phyloP scores from a whole-genome alignment of 805 yeast genomes.

The Ogataea methylovora region DNA sequence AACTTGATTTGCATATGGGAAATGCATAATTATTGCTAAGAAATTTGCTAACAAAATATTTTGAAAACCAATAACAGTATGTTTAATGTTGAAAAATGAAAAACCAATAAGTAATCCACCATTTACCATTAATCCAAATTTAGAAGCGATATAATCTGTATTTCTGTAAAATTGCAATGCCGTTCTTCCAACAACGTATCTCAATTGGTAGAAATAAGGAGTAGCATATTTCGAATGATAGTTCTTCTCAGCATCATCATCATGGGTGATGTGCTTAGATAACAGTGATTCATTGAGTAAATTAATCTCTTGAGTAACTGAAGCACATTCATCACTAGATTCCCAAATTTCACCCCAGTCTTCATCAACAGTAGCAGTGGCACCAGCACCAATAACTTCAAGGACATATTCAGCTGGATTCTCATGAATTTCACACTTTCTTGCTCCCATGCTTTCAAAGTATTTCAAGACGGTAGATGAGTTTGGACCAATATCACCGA shows the following conservation, averaged over 20 bases:
- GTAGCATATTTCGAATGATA: slow-evolving; percentile 33
- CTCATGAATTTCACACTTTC: slow-evolving; percentile 49
- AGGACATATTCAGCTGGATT: slow-evolving; percentile 76
- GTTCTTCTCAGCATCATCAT: slow-evolving; percentile 7
- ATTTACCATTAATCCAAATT: slow-evolving; percentile 30
- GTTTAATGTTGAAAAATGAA: slow-evolving; percentile 53
- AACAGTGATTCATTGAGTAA: slow-evolving; percentile 14
- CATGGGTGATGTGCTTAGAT: slow-evolving; percentile 6
- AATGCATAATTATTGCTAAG: slow-evolving; percentile 47
- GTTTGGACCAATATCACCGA: slow-evolving; percentile 44
- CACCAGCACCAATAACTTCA: slow-evolving; percentile 75
- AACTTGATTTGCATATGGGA: slow-evolving; percentile 57
- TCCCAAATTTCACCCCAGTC: slow-evolving; percentile 65
- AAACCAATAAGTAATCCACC: slow-evolving; percentile 45
- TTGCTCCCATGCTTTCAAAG: slow-evolving; percentile 52
- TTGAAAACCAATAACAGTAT: slow-evolving; percentile 48
- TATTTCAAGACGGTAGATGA: slow-evolving; percentile 35
- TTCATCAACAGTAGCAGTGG: slow-evolving; percentile 50
- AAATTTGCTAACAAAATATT: slow-evolving; percentile 46
- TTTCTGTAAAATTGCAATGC: slow-evolving; percentile 39
- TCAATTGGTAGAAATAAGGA: slow-evolving; percentile 32
- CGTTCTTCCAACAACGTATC: slow-evolving; percentile 30
- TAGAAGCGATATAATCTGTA: slow-evolving; percentile 40
- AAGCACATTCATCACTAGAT: slow-evolving; percentile 20
- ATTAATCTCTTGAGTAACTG: slow-evolving; percentile 22